These are phyloP conservation scores for Aquilaria agallochum DNA, from an alignment of 441 rosid genomes.

Conservation along the genomic window DNA sequence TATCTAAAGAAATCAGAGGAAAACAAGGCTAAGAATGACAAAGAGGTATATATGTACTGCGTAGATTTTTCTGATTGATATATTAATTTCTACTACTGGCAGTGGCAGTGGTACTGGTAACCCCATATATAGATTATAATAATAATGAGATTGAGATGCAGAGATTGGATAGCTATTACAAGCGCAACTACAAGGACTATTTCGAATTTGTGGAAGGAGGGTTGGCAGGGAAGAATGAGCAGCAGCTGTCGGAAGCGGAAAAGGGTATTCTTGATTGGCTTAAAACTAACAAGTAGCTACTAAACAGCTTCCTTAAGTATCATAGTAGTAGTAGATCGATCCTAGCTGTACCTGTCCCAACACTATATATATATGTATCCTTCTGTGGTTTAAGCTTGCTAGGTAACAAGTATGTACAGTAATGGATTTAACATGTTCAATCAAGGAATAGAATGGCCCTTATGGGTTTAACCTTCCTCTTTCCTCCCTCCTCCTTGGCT, in stretches of 20 bases:
- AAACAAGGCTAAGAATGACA: slow-evolving; percentile 75
- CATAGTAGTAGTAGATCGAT: neutral
- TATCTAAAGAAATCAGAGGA: slow-evolving; percentile 83
- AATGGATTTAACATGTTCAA: too few species aligned
- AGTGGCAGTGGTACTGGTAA: neutral
- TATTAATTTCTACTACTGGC: neutral
- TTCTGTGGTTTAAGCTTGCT: too few species aligned
- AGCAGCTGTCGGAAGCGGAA: slow-evolving; percentile 64
- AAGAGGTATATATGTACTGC: slow-evolving; percentile 46
- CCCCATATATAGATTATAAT: neutral
- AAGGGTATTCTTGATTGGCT: slow-evolving; percentile 86
- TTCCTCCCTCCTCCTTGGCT: too few species aligned
- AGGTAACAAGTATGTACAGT: too few species aligned
- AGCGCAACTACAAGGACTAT: slow-evolving; percentile 88
- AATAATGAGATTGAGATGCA: slow-evolving; percentile 8
- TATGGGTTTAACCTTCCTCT: too few species aligned
- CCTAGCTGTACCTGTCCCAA: too few species aligned
- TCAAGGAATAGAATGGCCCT: too few species aligned
- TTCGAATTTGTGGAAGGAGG: slow-evolving; percentile 76
- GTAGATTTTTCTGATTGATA: neutral
- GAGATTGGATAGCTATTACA: slow-evolving; percentile 85
- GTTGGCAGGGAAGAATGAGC: slow-evolving; percentile 49
- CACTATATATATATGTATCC: too few species aligned
- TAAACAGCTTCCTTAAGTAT: too few species aligned
- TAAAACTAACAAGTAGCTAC: slow-evolving; percentile 41